Base-by-base conservation (phyloP, 2,329 filamentous ascomycete genomes). In the Aspergillus proliferans region DNA sequence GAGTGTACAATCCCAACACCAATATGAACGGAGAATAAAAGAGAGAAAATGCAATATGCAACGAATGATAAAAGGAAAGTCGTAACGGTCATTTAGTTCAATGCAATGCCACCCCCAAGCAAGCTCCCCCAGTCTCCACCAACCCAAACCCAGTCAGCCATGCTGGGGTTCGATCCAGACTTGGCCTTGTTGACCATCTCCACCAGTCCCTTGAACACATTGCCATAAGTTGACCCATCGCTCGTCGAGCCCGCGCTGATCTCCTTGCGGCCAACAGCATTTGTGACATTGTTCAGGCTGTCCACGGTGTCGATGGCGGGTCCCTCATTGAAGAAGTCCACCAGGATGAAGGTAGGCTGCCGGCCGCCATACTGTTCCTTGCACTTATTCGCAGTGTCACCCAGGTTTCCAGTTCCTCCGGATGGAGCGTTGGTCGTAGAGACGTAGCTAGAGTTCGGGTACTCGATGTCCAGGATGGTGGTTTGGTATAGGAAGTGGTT, bases 261-360 rank as follows among this genome's bases (percentile, higher is more conserved):
- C 7, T 65, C 53, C 45, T 57, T 68, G 34, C 77, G 68, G 9
- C 76, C 77, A 6, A 74, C 67, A 1, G 73, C 60, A 24, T 65
- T 59, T 6, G 64, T 67, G n/a, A 81, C 72, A 4, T 72, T 70
- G 65, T 92, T 92, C 60, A 89, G 66, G 42, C 60, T 68, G 68
- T 93, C 88, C 2, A 86, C 84, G 0, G 84, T 83, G 6, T 76
- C 73, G 47, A 93, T 81, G 28, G 86, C 80, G 0, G 85, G 82
- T 0, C 85, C 87, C 51, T 83, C 76, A 64, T 88, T 84, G 67
- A 84, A 90, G 67, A 89, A 92, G 68, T 94, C 88, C 1, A 92
- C 86, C 8, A 93, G 76, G 18, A 88, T 77, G 58, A 88, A 91
- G 3, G 77, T 83, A n/a, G 88, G 86, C 45, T 76, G 73, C 24